Evolutionary conservation across 1,284 basidiomycete genomes (phyloP).

Genomic region (Phenoliferia sp.): DNA sequence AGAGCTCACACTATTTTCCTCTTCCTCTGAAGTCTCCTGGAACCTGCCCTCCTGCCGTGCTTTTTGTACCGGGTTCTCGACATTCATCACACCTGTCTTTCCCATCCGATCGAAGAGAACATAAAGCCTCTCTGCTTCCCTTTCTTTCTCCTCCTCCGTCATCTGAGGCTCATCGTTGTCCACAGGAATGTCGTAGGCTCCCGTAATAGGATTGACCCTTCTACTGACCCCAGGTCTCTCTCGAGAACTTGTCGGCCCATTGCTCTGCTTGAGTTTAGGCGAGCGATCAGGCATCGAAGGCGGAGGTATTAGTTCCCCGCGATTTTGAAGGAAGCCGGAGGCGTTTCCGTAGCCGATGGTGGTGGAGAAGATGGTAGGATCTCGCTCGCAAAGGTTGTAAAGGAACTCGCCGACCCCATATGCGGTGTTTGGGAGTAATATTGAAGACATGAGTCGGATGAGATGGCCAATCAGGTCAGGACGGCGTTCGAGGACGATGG

Average conservation of each 20-base stretch:
- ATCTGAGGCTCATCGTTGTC: slow-evolving; percentile 48
- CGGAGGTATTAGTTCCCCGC: slow-evolving; percentile 61
- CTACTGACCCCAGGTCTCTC: slow-evolving; percentile 4
- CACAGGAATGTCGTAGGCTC: slow-evolving; percentile 50
- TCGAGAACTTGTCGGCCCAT: background rate
- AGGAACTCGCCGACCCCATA: slow-evolving; percentile 78
- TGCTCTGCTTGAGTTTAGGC: no score
- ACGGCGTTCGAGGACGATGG: slow-evolving; percentile 64
- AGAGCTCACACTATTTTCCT: slow-evolving; percentile 59
- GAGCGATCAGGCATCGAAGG: slow-evolving; percentile 13
- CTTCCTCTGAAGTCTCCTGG: slow-evolving; percentile 34
- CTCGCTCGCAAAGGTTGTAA: slow-evolving; percentile 69
- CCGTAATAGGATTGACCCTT: slow-evolving; percentile 82
- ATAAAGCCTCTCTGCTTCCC: slow-evolving; percentile 82
- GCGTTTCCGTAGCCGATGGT: slow-evolving; percentile 88
- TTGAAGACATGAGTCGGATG: slow-evolving; percentile 66
- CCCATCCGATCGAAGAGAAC: slow-evolving; percentile 82
- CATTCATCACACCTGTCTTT: slow-evolving; percentile 50
- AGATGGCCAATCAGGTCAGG: slow-evolving; percentile 68
- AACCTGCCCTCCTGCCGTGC: slow-evolving; percentile 31
- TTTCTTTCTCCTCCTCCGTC: slow-evolving; percentile 87
- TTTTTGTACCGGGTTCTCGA: slow-evolving; percentile 37
- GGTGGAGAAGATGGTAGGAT: slow-evolving; percentile 62
- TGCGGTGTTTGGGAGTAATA: slow-evolving; percentile 66
- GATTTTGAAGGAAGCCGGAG: slow-evolving; percentile 83